Conservation (phyloP, 2,329 filamentous ascomycete species). For the Coccinonectria pachysandricola region DNA sequence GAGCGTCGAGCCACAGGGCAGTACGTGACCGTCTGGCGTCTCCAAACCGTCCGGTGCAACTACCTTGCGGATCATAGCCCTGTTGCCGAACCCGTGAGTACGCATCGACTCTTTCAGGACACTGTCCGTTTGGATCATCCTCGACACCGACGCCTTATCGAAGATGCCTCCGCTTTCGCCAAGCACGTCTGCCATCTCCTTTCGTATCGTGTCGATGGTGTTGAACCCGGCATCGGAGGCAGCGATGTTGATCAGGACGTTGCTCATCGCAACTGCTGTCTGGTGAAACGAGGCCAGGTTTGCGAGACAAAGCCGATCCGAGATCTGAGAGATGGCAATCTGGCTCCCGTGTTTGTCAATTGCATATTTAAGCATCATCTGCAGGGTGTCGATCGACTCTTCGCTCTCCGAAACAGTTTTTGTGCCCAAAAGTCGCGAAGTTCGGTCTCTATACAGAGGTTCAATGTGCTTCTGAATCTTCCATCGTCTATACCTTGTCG, state of each 20-base stretch:
- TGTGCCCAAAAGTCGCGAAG: neutral
- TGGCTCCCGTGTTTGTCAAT: slow-evolving; percentile 3
- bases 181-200: slow-evolving; percentile 3
- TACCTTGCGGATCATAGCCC: slow-evolving; percentile 6
- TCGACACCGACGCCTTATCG: slow-evolving; percentile 3
- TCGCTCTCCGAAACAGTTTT: slow-evolving; percentile 1
- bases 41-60: slow-evolving; percentile 1
- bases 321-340: slow-evolving; percentile 2
- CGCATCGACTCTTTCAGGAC: slow-evolving; percentile 5
- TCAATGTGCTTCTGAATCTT: slow-evolving; percentile 7
- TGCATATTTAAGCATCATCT: slow-evolving; percentile 13
- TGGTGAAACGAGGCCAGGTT: slow-evolving; percentile 6
- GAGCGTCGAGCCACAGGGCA: slow-evolving; percentile 5
- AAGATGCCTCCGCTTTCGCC: slow-evolving; percentile 1
- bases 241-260: slow-evolving; percentile 5
- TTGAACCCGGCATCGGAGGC: slow-evolving; percentile 4
- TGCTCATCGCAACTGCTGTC: slow-evolving; percentile 4
- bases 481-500: slow-evolving; percentile 8
- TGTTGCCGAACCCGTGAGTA: slow-evolving; percentile 4
- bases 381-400: slow-evolving; percentile 6
- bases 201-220: slow-evolving; percentile 1
- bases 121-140: slow-evolving; percentile 5
- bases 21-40: slow-evolving; percentile 4
- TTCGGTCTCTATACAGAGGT: slow-evolving; percentile 3
- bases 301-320: slow-evolving; percentile 10